Base-by-base conservation (phyloP, 345 rosid genomes). In the Brassica cretica region DNA sequence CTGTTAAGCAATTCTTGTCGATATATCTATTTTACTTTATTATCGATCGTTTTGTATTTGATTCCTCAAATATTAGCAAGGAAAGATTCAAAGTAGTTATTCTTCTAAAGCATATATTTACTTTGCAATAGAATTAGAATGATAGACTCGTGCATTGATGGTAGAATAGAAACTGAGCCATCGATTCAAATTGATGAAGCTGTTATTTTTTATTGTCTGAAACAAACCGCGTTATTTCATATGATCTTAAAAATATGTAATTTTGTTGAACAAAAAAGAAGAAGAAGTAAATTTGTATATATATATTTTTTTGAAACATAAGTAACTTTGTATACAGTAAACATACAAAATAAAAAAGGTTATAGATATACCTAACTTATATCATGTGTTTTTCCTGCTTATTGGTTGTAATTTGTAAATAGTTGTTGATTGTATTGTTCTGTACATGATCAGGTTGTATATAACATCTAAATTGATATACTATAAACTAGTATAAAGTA, bases 1-100 rank as follows among this genome's bases (percentile, higher is more conserved):
- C 21, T 30, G 18, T 39, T 44, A 9, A 60, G 33, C 37, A 69
- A 60, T 68, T 59, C 9, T 60, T 68, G 49, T 49, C 25, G 11
- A 44, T 44, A 44, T 49, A 10, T 41, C n/a, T 67, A 10, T 5
- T 25, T 39, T 25, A 29, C 63, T 68, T 3, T 76, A 29, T 60
- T 61, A 27, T 68, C 68, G n/a, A 27, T 68, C 68, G n/a, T 8
- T 46, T 69, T 68, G 25, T 15, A 15, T 69, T 53, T 30, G 29
- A 61, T 69, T 76, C 74, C 39, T 30, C 74, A 60, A n/a, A 76
- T 61, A 32, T 55, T 30, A 62, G 30, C 29, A 76, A 33, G 1
- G 15, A 49, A 21, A 49, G 53, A 61, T 46, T 49, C n/a, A 61
- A 9, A 25, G 2, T 16, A 15, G 19, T 58, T 33, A n/a, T 15